phyloP scores from a whole-genome alignment of 2,329 filamentous ascomycete species.

The Dothideomycetes sp. region DNA sequence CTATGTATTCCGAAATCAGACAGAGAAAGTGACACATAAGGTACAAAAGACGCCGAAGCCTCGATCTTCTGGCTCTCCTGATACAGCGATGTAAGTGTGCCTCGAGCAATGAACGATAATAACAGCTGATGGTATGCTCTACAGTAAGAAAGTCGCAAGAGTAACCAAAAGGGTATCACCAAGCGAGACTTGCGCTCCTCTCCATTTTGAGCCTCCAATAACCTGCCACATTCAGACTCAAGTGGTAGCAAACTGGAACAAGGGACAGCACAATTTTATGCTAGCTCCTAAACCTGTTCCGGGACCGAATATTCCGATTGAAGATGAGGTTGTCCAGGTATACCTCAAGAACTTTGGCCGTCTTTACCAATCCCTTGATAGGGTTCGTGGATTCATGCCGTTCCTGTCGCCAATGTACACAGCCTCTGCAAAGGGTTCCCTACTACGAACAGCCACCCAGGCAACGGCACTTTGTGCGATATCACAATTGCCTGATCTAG shows the following conservation, averaged over 20 bases:
- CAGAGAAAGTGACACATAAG: slow-evolving; percentile 39
- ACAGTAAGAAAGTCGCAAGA: too few relatives aligned
- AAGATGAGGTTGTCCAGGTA: slow-evolving; percentile 9
- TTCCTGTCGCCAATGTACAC: slow-evolving; percentile 9
- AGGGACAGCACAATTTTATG: neutral
- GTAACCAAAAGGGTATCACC: too few relatives aligned
- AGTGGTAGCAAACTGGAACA: neutral
- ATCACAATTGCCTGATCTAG: slow-evolving; percentile 7
- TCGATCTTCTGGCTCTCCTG: slow-evolving; percentile 2
- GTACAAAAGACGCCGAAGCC: slow-evolving; percentile 2
- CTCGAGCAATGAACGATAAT: neutral
- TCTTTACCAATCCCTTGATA: neutral
- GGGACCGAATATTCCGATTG: slow-evolving; percentile 3
- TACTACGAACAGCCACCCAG: slow-evolving; percentile 5
- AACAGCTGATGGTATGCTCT: neutral
- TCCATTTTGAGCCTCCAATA: neutral
- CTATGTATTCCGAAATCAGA: slow-evolving; percentile 63
- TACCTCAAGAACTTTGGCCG: slow-evolving; percentile 11
- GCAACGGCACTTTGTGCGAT: slow-evolving; percentile 12
- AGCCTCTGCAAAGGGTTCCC: neutral
- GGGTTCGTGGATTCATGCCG: slow-evolving; percentile 6
- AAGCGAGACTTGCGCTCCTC: too few relatives aligned
- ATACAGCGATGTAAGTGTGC: neutral
- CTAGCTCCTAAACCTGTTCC: slow-evolving; percentile 46
- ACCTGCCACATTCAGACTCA: neutral